Evolutionary conservation across 768 basidiomycete genomes (phyloP).

Genomic region (Astraeus odoratus): DNA sequence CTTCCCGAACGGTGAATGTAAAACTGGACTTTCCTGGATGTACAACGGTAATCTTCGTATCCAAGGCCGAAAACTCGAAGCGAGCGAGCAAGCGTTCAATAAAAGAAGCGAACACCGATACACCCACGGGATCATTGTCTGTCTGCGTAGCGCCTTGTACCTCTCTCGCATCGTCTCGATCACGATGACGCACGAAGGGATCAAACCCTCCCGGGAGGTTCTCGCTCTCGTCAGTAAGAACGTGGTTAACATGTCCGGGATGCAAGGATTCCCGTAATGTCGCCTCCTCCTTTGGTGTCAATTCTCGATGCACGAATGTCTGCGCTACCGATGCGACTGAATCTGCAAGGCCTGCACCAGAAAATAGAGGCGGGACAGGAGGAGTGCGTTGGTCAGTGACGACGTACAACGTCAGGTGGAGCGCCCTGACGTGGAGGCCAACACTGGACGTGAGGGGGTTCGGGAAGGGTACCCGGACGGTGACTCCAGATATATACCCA

Average conservation of each 20-base stretch:
- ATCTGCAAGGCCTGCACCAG: conserved; percentile 48
- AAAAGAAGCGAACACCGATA: conserved; percentile 74
- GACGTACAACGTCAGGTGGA: conserved; percentile 61
- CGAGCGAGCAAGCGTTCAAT: conserved; percentile 73
- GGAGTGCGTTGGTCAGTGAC: conserved; percentile 15
- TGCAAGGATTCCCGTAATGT: conserved; percentile 65
- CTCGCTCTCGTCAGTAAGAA: conserved; percentile 28
- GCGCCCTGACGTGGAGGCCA: conserved; percentile 59
- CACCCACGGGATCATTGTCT: conserved; percentile 62
- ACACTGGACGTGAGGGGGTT: conserved; percentile 74
- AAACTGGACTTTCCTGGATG: conserved; percentile 57
- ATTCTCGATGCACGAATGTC: conserved; percentile 79
- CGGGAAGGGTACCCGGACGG: conserved; percentile 78
- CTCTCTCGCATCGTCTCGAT: conserved; percentile 26
- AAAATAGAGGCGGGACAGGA: conserved; percentile 7
- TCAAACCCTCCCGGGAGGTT: conserved; percentile 65
- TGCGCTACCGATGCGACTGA: conserved; percentile 84
- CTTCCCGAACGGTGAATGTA: conserved; percentile 48
- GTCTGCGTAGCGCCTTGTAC: conserved; percentile 19
- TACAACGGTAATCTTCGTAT: conserved; percentile 64
- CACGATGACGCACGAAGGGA: conserved; percentile 34
- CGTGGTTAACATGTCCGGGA: conserved; percentile 29
- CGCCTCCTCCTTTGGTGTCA: conserved; percentile 65
- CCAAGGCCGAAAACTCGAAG: conserved; percentile 68
- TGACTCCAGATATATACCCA: conserved; percentile 69